Percentiles rank a stretch among this genome's conserved stretches.
phyloP scores from a whole-genome alignment of 1,284 basidiomycete genomes.

The Pseudozyma thailandica region DNA sequence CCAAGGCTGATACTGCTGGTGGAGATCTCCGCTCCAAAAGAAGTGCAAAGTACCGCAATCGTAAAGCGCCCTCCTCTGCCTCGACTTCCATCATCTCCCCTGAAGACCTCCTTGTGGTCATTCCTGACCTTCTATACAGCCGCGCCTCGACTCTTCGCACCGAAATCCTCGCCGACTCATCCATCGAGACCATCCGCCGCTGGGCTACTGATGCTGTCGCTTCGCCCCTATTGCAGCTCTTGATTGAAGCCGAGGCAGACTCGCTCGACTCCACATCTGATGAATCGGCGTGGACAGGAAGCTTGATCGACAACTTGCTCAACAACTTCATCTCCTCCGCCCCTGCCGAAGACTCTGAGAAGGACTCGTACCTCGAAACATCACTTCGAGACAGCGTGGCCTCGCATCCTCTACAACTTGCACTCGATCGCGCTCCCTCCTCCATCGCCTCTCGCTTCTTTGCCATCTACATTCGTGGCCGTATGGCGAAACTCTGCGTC shows the following conservation, averaged over 20 bases:
- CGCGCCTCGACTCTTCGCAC: slow-evolving; percentile 21
- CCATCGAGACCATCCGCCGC: slow-evolving; percentile 20
- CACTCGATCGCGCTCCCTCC: slow-evolving; percentile 25
- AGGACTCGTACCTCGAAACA: slow-evolving; percentile 58
- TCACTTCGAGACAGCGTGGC: slow-evolving; percentile 62
- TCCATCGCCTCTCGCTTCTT: slow-evolving; percentile 48
- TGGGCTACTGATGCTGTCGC: slow-evolving; percentile 52
- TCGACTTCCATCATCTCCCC: neutral
- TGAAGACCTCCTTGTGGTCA: slow-evolving; percentile 20
- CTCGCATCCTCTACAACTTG: slow-evolving; percentile 58
- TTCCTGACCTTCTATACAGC: slow-evolving; percentile 35
- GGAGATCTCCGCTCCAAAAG: slow-evolving; percentile 48
- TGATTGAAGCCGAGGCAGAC: slow-evolving; percentile 45
- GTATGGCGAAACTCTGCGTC: slow-evolving; percentile 56
- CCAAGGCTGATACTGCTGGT: slow-evolving; percentile 9
- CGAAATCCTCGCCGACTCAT: slow-evolving; percentile 17
- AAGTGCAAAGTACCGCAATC: slow-evolving; percentile 60
- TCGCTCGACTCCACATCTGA: slow-evolving; percentile 31
- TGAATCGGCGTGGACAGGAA: slow-evolving; percentile 17
- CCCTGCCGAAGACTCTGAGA: slow-evolving; percentile 8
- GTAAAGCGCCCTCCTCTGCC: slow-evolving; percentile 36
- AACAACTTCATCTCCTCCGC: slow-evolving; percentile 42
- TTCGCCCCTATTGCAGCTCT: slow-evolving; percentile 56
- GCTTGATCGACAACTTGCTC: slow-evolving; percentile 50
- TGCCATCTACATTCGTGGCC: slow-evolving; percentile 49